A percentile compares a stretch with the other conserved stretches of the same genome.
phyloP scores from a whole-genome alignment of 768 basidiomycete species.

The Suillus bovinus region DNA sequence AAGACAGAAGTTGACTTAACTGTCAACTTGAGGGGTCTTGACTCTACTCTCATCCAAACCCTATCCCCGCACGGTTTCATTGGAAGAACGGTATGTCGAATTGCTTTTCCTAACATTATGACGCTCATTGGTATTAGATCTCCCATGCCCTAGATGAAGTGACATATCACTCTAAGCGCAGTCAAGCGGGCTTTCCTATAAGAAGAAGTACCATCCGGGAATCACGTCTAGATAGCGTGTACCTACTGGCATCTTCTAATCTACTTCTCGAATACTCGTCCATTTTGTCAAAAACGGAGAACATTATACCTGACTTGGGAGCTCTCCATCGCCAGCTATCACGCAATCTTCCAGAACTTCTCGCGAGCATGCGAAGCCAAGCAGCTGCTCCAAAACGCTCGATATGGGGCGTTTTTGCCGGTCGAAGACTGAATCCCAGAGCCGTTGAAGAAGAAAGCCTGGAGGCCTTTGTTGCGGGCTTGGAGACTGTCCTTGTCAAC shows the following conservation, averaged over 20 bases:
- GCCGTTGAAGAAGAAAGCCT: conserved; percentile 13
- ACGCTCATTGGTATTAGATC: conserved; percentile 21
- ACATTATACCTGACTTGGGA: conserved; percentile 18
- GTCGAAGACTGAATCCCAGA: conserved; percentile 3
- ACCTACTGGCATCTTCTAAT: conserved; percentile 31
- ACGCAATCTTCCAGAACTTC: conserved; percentile 1
- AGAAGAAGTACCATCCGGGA: conserved; percentile 10
- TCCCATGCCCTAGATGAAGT: conserved; percentile 32
- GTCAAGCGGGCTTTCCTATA: conserved; percentile 2
- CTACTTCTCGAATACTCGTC: conserved; percentile 35
- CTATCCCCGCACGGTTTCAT: conserved; percentile 27
- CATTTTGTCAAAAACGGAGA: conserved; percentile 22
- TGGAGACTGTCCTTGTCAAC: conserved; percentile 24
- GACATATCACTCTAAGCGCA: conserved; percentile 17
- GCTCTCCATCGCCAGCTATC: conserved; percentile 18
- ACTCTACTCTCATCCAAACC: conserved; percentile 22
- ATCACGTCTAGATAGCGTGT: conserved; percentile 25
- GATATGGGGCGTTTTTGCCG: neutral
- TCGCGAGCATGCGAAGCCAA: neutral
- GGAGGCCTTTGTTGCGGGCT: conserved; percentile 17
- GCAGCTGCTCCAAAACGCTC: conserved; percentile 11
- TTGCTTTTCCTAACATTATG: neutral
- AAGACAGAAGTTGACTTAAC: conserved; percentile 20
- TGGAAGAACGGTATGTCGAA: conserved; percentile 28
- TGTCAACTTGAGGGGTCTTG: conserved; percentile 14